These are phyloP conservation scores for Periconia digitata DNA, from an alignment of 2,329 filamentous ascomycete genomes.

Conservation along the genomic window DNA sequence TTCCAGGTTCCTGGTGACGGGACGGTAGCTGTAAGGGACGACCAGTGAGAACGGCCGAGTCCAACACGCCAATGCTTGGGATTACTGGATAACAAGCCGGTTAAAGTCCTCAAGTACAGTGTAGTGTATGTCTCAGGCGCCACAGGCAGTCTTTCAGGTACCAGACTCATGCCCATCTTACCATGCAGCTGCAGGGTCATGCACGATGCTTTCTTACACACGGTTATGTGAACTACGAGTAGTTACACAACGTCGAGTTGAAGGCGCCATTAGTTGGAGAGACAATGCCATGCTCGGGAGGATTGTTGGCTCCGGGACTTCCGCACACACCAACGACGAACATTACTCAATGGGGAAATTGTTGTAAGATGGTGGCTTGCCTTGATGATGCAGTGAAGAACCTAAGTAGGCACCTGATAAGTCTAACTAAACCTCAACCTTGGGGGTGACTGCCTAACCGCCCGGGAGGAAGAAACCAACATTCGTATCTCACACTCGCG, in stretches of 20 bases:
- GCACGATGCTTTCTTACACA: neutral
- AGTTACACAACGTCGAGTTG: neutral
- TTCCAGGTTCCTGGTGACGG: neutral
- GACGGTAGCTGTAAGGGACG: neutral
- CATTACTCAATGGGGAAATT: neutral
- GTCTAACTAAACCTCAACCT: neutral
- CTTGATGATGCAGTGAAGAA: neutral
- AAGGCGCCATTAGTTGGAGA: neutral
- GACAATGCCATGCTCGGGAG: neutral
- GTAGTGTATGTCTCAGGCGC: too few species aligned
- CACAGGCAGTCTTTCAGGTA: neutral
- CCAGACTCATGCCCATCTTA: neutral
- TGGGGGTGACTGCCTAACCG: neutral
- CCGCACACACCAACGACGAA: neutral
- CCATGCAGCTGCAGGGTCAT: neutral
- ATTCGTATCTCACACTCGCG: neutral
- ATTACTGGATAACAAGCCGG: neutral
- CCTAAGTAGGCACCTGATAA: neutral
- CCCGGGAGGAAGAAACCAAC: neutral
- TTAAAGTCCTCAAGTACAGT: too few species aligned
- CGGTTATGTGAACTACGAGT: neutral
- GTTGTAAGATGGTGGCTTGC: neutral
- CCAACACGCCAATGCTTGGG: neutral
- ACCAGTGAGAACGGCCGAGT: neutral
- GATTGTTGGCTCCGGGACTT: neutral